phyloP scores from a whole-genome alignment of 1,139 yeast genomes.

The Taphrina pruni region DNA sequence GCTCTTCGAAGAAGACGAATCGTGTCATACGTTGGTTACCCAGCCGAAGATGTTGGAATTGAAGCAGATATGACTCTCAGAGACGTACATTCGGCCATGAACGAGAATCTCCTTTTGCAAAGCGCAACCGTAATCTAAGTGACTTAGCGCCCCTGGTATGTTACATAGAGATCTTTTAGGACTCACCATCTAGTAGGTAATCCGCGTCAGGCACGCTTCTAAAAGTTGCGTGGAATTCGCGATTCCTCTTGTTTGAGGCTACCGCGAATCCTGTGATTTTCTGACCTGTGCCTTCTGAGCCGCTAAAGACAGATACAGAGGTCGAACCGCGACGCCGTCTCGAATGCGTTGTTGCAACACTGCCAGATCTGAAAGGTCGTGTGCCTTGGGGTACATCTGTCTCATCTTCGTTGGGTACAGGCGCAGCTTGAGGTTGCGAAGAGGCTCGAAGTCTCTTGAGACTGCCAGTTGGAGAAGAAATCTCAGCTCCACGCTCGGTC shows the following conservation, averaged over 20 bases:
- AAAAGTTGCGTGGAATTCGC: constrained; percentile 80
- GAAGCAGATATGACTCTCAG: constrained; percentile 82
- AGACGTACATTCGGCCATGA: constrained; percentile 88
- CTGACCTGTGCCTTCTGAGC: constrained; percentile 40
- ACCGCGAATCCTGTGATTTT: constrained; percentile 54
- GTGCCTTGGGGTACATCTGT: not conserved
- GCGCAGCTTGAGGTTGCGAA: not conserved
- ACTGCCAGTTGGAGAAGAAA: not conserved
- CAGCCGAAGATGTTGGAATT: constrained; percentile 91
- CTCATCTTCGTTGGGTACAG: not conserved
- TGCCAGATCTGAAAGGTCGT: constrained; percentile 26
- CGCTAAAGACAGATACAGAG: constrained; percentile 21
- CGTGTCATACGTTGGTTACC: constrained; percentile 65
- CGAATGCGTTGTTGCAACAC: constrained; percentile 20
- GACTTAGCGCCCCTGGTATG: constrained; percentile 49
- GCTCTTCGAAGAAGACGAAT: not conserved
- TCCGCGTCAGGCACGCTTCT: constrained; percentile 72
- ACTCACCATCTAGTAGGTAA: constrained; percentile 62
- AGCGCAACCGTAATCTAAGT: constrained; percentile 79
- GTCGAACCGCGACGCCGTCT: constrained; percentile 35
- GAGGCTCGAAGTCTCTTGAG: constrained; percentile 4
- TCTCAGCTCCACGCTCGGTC: not conserved
- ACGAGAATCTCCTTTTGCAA: constrained; percentile 81
- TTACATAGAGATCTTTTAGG: not conserved
- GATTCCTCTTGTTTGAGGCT: constrained; percentile 73